Evolutionary conservation across 345 rosid species (phyloP), one percentile per base, ranked within the genome.

Genomic region (Psidium guajava): DNA sequence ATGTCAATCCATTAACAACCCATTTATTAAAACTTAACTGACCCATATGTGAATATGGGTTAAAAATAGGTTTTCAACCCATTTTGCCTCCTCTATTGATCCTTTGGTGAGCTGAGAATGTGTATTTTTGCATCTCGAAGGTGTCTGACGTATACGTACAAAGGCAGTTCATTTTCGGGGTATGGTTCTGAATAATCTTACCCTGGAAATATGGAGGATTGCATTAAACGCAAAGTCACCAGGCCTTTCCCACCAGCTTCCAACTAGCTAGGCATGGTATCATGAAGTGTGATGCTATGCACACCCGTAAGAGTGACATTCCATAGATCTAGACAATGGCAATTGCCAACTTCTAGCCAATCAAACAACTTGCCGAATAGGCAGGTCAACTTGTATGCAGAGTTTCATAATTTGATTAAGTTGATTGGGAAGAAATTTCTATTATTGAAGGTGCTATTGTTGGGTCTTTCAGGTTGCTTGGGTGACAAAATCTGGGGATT

Each of bases 401-500:
- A 69, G 47, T 32, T 69, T 32, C 2, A 3, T 69, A 69, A 36
- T 69, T 36, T 69, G 47, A 36, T 69, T 36, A 69, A 32, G 80
- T 69, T 69, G 47, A 69, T 69, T 69, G 47, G 80, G 47, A 69
- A 69, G 80, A 36, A 69, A 69, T 69, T 69, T 69, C 25, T 69
- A 69, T 36, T 36, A 69, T 36, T 69, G 80, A 36, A 69, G 25
- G 83, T 53, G 83, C 18, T 53, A 20, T n/a, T 14, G 51, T 80
- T 54, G 59, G 44, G 24, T 69, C 87, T 82, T 86, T 57, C 89
- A 97, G 99, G 99, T 97, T 91, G 99, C 99, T 86, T 97, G 99
- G 98, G 98, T 96, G 86, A 96, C 99, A 58, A 96, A 90, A 87
- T 94, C 99, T 1, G 99, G 99, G 87, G 92, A 96, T 88, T 92